Conservation (phyloP, 805 yeast genomes). For the Candida ponderosae region DNA sequence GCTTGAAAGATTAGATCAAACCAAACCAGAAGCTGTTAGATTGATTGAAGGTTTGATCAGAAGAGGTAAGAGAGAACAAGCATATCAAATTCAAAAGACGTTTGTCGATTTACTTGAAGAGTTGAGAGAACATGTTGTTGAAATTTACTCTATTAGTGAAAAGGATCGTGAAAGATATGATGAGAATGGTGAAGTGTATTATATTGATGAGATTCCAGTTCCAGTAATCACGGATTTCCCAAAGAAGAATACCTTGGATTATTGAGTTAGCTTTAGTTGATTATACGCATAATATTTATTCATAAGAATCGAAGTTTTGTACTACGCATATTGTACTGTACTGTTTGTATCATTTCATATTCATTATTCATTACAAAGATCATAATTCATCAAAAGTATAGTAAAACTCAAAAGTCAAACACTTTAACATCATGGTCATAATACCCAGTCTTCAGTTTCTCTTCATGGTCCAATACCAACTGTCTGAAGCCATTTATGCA, state of each 20-base stretch:
- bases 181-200: constrained; percentile 79
- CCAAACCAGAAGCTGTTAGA: constrained; percentile 64
- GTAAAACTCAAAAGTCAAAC: constrained; percentile 18
- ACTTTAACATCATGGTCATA: constrained; percentile 22
- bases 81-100: constrained; percentile 66
- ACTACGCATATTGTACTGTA: background rate
- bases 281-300: background rate
- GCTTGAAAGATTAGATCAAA: constrained; percentile 69
- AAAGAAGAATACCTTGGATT: constrained; percentile 49
- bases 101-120: constrained; percentile 50
- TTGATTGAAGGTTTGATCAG: constrained; percentile 68
- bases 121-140: constrained; percentile 55
- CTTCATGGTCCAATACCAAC: constrained; percentile 33
- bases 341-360: background rate
- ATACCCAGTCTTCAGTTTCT: constrained; percentile 23
- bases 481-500: constrained; percentile 76
- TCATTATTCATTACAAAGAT: background rate
- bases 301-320: background rate
- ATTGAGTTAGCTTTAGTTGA: constrained; percentile 22
- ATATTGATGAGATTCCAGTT: constrained; percentile 65
- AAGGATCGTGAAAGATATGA: constrained; percentile 83
- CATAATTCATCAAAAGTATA: no score
- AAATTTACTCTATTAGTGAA: constrained; percentile 76
- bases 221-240: constrained; percentile 65
- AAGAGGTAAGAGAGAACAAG: constrained; percentile 68